Evolutionary conservation across 768 basidiomycete species (phyloP).

Genomic region (Lactarius vividus): DNA sequence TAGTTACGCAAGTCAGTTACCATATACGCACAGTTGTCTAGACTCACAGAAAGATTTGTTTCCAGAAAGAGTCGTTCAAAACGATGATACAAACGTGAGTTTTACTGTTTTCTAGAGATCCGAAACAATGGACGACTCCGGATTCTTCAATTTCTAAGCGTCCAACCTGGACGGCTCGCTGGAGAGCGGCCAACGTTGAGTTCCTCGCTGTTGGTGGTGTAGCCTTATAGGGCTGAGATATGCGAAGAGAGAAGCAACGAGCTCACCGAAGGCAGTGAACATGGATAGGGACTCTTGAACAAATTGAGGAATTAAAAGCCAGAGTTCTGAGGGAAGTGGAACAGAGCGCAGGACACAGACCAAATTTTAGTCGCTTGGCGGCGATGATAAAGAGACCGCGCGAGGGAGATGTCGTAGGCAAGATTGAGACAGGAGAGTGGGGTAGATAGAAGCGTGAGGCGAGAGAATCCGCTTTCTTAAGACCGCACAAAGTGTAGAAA

Average conservation of each 20-base stretch:
- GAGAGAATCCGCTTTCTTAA: not conserved
- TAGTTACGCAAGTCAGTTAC: slow-evolving; percentile 9
- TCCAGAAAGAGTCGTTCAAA: slow-evolving; percentile 36
- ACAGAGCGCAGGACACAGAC: no score
- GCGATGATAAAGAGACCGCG: no score
- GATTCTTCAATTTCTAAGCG: slow-evolving; percentile 34
- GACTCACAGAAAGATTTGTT: slow-evolving; percentile 35
- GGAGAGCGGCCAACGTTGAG: slow-evolving; percentile 32
- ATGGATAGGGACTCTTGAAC: not conserved
- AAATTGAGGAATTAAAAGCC: not conserved
- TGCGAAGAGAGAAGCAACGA: not conserved
- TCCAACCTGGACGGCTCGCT: slow-evolving; percentile 30
- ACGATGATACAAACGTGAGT: slow-evolving; percentile 32
- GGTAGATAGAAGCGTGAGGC: not conserved
- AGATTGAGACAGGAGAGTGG: not conserved
- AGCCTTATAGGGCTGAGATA: not conserved
- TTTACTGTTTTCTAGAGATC: slow-evolving; percentile 20
- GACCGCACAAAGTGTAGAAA: not conserved
- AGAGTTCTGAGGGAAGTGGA: not conserved
- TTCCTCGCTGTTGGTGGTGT: slow-evolving; percentile 29
- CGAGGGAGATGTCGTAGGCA: not conserved
- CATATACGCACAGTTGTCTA: not conserved
- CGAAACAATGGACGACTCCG: slow-evolving; percentile 31
- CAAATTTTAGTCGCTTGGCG: no score
- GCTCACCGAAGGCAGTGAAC: slow-evolving; percentile 17